Conservation (phyloP, 768 basidiomycete genomes). For the Candolleomyces eurysporus region DNA sequence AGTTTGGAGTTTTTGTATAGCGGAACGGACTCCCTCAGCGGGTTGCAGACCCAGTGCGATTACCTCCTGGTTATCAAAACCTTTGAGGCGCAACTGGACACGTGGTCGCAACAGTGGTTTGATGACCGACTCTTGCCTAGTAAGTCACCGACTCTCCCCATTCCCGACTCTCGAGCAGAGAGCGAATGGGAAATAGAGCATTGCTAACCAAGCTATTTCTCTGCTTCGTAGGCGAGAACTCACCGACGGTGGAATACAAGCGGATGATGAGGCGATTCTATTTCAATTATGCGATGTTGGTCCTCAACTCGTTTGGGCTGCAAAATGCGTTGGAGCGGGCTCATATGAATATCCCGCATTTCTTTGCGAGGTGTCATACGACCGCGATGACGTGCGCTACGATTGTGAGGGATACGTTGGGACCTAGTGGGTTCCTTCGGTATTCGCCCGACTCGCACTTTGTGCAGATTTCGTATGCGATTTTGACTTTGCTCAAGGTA, state of each 20-base stretch:
- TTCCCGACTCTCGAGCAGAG: constrained; percentile 18
- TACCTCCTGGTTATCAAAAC: constrained; percentile 82
- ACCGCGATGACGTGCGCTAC: constrained; percentile 68
- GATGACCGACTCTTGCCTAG: constrained; percentile 23
- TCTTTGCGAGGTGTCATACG: constrained; percentile 77
- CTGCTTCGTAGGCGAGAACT: constrained; percentile 23
- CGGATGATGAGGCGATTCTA: constrained; percentile 66
- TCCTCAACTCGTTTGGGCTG: constrained; percentile 93
- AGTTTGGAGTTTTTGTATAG: constrained; percentile 91
- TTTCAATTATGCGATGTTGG: constrained; percentile 81
- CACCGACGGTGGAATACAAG: constrained; percentile 39
- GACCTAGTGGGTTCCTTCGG: constrained; percentile 70
- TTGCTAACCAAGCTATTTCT: background rate
- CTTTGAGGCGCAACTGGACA: constrained; percentile 73
- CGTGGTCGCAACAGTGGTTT: constrained; percentile 59
- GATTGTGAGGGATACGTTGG: constrained; percentile 76
- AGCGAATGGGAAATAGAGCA: background rate
- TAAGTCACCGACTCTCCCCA: no score
- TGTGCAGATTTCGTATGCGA: constrained; percentile 90
- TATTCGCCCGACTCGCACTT: constrained; percentile 91
- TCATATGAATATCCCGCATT: constrained; percentile 73
- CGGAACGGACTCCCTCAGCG: constrained; percentile 73
- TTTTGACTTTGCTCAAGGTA: constrained; percentile 90
- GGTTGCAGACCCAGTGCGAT: constrained; percentile 80
- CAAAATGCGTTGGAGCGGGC: constrained; percentile 90